Evolutionary conservation across 441 rosid species (phyloP).

Genomic region (Populus hybrid): DNA sequence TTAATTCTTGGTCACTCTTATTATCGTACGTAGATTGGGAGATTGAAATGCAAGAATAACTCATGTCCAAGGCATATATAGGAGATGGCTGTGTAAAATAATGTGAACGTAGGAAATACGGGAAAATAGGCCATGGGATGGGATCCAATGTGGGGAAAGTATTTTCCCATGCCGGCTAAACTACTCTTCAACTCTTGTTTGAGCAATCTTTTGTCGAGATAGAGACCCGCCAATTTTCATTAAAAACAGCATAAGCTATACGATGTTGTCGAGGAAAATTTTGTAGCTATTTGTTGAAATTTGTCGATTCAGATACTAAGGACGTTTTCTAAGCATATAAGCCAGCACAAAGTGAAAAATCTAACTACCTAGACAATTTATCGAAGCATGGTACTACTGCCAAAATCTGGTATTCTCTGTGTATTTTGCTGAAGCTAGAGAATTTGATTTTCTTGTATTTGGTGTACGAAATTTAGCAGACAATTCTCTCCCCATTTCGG

Average conservation of each 20-base stretch:
- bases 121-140: slow-evolving; percentile 2
- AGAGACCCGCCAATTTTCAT: neutral
- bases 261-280: neutral
- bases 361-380: no score
- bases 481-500: neutral
- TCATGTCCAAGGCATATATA: slow-evolving; percentile 2
- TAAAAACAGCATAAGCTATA: neutral
- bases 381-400: neutral
- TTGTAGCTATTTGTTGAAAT: neutral
- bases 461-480: neutral
- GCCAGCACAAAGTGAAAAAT: neutral
- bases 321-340: neutral
- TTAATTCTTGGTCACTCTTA: neutral
- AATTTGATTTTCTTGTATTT: neutral
- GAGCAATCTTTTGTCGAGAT: neutral
- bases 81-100: neutral
- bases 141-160: slow-evolving; percentile 4
- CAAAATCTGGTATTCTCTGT: slow-evolving; percentile 3
- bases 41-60: neutral
- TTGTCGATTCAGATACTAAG: neutral
- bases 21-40: neutral
- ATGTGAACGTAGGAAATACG: neutral
- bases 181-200: neutral
- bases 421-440: neutral
- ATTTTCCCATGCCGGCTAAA: neutral